Conservation (phyloP, 345 rosid genomes). For the Salix brachista region DNA sequence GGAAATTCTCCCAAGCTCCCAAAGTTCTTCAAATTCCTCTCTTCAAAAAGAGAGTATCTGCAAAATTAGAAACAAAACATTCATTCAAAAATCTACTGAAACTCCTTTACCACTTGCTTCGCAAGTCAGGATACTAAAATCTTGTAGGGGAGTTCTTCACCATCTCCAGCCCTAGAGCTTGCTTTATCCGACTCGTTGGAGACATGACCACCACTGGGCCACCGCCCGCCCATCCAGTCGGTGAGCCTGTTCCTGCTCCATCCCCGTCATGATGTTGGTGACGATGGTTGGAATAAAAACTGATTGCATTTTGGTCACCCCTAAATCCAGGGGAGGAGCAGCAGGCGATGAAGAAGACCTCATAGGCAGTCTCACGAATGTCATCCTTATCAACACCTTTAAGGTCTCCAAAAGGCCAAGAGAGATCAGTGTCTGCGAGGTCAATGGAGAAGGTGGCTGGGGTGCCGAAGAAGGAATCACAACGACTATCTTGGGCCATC, state of each 20-base stretch:
- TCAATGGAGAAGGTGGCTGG: conserved; percentile 16
- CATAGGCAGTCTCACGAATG: conserved; percentile 80
- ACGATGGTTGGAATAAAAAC: conserved; percentile 51
- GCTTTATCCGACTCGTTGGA: conserved; percentile 65
- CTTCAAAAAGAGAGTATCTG: too few relatives aligned
- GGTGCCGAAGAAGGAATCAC: conserved; percentile 49
- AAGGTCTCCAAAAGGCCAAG: conserved; percentile 72
- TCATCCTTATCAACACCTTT: conserved; percentile 54
- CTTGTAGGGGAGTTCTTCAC: conserved; percentile 65
- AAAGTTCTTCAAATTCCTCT: too few relatives aligned
- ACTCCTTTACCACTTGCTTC: too few relatives aligned
- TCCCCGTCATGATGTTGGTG: conserved; percentile 25
- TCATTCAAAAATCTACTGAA: too few relatives aligned
- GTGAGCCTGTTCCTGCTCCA: conserved; percentile 26
- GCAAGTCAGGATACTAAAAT: too few relatives aligned
- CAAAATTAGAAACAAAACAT: too few relatives aligned
- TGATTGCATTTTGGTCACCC: conserved; percentile 57
- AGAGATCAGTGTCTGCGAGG: conserved; percentile 41
- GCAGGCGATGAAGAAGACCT: conserved; percentile 83
- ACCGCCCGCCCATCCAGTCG: conserved; percentile 21
- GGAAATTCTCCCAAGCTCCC: too few relatives aligned
- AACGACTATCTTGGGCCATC: conserved; percentile 48
- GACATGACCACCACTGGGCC: conserved; percentile 61
- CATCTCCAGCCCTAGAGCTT: conserved; percentile 72
- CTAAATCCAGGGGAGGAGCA: conserved; percentile 83